Evolutionary conservation across 352 stramenopile species (phyloP).

Genomic region (Phytophthora melonis): DNA sequence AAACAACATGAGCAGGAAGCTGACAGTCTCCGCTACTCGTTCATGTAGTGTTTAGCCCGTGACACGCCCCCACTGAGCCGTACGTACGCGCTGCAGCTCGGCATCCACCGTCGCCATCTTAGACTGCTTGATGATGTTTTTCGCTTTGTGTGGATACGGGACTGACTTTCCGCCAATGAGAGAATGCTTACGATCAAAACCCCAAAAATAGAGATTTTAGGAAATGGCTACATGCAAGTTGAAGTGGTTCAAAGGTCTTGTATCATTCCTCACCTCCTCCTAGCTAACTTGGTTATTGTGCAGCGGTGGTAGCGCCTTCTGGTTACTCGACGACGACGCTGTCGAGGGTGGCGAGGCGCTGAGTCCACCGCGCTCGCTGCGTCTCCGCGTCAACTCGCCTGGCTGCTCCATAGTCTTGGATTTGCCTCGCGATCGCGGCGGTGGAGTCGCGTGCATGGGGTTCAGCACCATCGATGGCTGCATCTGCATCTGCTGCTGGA

Average conservation of each 20-base stretch:
- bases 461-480: slow-evolving; percentile 14
- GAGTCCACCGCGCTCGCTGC: slow-evolving; percentile 51
- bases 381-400: slow-evolving; percentile 53
- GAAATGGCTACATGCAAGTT: background rate
- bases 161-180: background rate
- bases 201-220: background rate
- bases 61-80: background rate
- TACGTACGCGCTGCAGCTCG: slow-evolving; percentile 64
- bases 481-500: slow-evolving; percentile 49
- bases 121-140: slow-evolving; percentile 16
- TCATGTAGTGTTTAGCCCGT: background rate
- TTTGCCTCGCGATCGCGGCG: slow-evolving; percentile 50
- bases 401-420: slow-evolving; percentile 40
- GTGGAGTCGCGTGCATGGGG: slow-evolving; percentile 14
- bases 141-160: slow-evolving; percentile 7
- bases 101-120: slow-evolving; percentile 42
- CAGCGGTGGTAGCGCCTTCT: slow-evolving; percentile 62
- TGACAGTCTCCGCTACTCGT: background rate
- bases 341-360: slow-evolving; percentile 9
- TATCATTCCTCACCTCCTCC: background rate
- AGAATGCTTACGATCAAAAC: background rate
- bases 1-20: background rate
- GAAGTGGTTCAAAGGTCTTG: background rate
- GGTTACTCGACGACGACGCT: slow-evolving; percentile 22
- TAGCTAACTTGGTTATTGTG: slow-evolving; percentile 61